Conservation (phyloP, 2,329 filamentous ascomycete genomes). For the Fusarium sacchari region DNA sequence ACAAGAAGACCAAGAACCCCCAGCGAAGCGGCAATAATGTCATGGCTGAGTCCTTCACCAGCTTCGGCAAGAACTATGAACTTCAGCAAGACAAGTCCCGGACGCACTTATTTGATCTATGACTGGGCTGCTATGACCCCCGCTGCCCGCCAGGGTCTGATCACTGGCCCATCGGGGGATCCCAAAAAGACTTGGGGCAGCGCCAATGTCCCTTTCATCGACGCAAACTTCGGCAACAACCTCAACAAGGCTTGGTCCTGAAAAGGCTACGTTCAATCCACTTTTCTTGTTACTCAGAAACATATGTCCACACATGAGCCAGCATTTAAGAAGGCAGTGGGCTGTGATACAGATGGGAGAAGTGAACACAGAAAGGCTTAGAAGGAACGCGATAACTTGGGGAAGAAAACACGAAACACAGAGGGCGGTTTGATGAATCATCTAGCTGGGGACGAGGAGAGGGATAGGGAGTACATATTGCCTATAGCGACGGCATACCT, state of each 20-base stretch:
- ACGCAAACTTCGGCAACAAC: conserved; percentile 40
- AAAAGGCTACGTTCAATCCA: neutral
- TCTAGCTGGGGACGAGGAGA: no score
- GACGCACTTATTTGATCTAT: conserved; percentile 53
- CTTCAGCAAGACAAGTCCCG: conserved; percentile 47
- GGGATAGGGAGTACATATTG: no score
- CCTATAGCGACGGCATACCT: no score
- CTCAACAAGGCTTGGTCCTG: conserved; percentile 23
- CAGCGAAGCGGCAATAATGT: conserved; percentile 35
- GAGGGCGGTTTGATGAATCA: no score
- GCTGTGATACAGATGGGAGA: neutral
- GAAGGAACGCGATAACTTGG: neutral
- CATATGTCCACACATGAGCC: neutral
- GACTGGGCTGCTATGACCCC: conserved; percentile 55
- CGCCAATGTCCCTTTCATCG: conserved; percentile 55
- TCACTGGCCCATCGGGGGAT: conserved; percentile 51
- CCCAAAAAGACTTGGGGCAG: conserved; percentile 51
- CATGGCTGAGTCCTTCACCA: conserved; percentile 49
- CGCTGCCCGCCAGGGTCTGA: conserved; percentile 49
- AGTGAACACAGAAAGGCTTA: rapidly evolving
- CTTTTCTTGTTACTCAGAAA: neutral
- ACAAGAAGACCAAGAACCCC: conserved; percentile 39
- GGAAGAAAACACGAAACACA: no score
- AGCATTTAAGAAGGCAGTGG: neutral
- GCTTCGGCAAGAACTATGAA: conserved; percentile 48